Conservation (phyloP, 2,329 filamentous ascomycete genomes). For the Aspergillus sp. region DNA sequence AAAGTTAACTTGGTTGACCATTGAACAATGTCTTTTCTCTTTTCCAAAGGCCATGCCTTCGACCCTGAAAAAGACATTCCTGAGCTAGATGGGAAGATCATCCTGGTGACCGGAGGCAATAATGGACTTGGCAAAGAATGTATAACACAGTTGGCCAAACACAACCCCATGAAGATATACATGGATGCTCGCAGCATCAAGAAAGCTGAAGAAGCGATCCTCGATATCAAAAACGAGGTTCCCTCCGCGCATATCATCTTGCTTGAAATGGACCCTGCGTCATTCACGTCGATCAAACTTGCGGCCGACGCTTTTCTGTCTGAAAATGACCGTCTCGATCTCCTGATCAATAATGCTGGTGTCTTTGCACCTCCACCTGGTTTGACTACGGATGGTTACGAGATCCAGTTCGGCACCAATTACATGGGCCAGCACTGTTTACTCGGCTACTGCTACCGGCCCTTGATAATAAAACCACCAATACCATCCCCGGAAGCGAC, state of each 20-base stretch:
- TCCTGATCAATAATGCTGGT: slow-evolving; percentile 25
- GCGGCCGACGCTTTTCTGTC: slow-evolving; percentile 5
- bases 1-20: too few species aligned
- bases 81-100: slow-evolving; percentile 35
- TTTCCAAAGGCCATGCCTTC: background rate
- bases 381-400: slow-evolving; percentile 23
- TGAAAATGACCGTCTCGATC: slow-evolving; percentile 16
- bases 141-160: slow-evolving; percentile 16
- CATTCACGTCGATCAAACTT: slow-evolving; percentile 7
- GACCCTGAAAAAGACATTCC: slow-evolving; percentile 27
- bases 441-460: slow-evolving; percentile 19
- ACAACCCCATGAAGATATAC: slow-evolving; percentile 6
- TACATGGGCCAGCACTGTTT: slow-evolving; percentile 20
- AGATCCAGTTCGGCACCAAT: slow-evolving; percentile 27
- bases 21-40: background rate
- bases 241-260: background rate
- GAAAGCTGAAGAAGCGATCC: slow-evolving; percentile 6
- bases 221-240: background rate
- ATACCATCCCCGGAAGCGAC: slow-evolving; percentile 2
- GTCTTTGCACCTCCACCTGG: slow-evolving; percentile 19
- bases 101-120: slow-evolving; percentile 43
- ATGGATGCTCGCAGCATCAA: slow-evolving; percentile 3
- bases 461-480: slow-evolving; percentile 9
- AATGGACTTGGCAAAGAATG: slow-evolving; percentile 43
- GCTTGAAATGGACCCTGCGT: slow-evolving; percentile 9